A percentile compares a stretch with the other conserved stretches of the same genome.
Evolutionary conservation across 2,329 filamentous ascomycete genomes (phyloP).

Genomic region (Scorias spongiosa): DNA sequence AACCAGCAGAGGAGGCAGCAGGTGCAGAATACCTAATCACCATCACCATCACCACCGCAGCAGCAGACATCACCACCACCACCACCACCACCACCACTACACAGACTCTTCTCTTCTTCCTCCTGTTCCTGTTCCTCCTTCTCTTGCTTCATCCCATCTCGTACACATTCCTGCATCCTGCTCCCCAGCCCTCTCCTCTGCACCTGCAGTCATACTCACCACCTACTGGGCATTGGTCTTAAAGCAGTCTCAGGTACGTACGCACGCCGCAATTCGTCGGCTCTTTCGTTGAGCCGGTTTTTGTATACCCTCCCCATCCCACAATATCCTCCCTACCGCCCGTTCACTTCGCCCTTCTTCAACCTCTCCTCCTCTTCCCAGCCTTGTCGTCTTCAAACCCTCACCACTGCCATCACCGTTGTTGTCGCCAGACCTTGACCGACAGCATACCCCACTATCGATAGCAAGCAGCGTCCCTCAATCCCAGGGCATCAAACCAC

Average conservation of each 20-base stretch:
- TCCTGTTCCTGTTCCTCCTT: neutral
- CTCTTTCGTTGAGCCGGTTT: constrained; percentile 1
- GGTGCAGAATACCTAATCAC: too few species aligned
- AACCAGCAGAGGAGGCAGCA: too few species aligned
- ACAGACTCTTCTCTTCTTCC: constrained; percentile 1
- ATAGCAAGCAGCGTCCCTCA: too few species aligned
- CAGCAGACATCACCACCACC: too few species aligned
- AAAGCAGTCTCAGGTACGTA: too few species aligned
- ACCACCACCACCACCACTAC: neutral
- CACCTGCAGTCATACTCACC: neutral
- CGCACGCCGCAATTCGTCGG: neutral
- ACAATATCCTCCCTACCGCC: neutral
- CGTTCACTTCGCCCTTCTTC: neutral
- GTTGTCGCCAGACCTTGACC: too few species aligned
- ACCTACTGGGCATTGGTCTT: too few species aligned
- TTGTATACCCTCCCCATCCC: neutral
- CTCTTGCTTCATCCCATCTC: neutral
- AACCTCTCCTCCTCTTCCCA: neutral
- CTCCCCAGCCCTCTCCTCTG: neutral
- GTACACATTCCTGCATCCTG: constrained; percentile 1
- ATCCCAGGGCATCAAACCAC: neutral
- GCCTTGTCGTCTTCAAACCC: neutral
- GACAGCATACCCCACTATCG: too few species aligned
- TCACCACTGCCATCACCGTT: constrained; percentile 1
- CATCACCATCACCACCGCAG: too few species aligned